phyloP scores from a whole-genome alignment of 805 yeast species.

The Kuraishia ogatae region DNA sequence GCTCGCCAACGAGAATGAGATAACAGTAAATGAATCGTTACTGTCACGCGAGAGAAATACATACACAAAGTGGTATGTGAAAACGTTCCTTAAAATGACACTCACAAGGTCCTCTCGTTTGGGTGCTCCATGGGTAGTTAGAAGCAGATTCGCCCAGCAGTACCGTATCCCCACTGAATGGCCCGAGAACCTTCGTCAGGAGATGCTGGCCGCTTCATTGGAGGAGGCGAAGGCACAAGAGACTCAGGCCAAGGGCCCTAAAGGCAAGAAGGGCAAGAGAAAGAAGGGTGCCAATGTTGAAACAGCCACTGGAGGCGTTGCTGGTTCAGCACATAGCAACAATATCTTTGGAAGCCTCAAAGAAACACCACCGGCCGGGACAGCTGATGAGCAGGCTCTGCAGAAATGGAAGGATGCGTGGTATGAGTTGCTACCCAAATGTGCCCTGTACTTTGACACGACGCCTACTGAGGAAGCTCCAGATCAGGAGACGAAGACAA shows the following conservation, averaged over 20 bases:
- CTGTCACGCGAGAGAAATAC: constrained; percentile 76
- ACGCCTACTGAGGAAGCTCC: constrained; percentile 20
- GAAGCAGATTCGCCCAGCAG: constrained; percentile 60
- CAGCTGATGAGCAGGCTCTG: constrained; percentile 32
- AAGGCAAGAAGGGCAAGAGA: constrained; percentile 5
- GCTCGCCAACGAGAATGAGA: constrained; percentile 40
- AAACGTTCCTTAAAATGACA: constrained; percentile 78
- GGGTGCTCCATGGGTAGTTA: constrained; percentile 96
- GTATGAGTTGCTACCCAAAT: constrained; percentile 38
- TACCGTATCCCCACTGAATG: constrained; percentile 57
- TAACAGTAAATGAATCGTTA: constrained; percentile 64
- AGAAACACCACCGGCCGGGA: constrained; percentile 25
- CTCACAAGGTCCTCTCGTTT: constrained; percentile 70
- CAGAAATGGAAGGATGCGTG: constrained; percentile 44
- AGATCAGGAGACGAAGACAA: constrained; percentile 27
- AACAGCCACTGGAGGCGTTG: constrained; percentile 3
- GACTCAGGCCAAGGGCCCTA: constrained; percentile 6
- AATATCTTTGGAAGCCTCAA: constrained; percentile 22
- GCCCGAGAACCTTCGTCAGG: constrained; percentile 44
- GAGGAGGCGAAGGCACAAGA: no score
- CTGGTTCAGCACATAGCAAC: no score
- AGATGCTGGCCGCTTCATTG: constrained; percentile 15
- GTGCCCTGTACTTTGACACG: constrained; percentile 37
- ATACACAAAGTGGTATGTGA: constrained; percentile 84
- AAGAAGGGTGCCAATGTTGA: constrained; percentile 1